Evolutionary conservation across 805 yeast species (phyloP), one percentile per base, ranked within the genome.

Genomic region (Zygotorulaspora chibaensis): DNA sequence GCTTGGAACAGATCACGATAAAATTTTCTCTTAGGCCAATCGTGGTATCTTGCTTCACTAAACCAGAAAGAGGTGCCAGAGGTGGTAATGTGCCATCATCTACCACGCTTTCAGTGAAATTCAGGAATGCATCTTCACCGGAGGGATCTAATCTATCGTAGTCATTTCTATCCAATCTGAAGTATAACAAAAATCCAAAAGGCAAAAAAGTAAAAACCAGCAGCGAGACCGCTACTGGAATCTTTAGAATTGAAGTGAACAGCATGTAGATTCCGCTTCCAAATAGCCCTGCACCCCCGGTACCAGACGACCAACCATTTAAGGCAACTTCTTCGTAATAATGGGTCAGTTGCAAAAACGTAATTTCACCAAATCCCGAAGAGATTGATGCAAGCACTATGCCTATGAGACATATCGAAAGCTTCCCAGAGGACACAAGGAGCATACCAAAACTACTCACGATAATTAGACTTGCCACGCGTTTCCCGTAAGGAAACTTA

Each of bases 241-340:
- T 47, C 1, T 78, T 72, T 17, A 86, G 39, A 58, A 88, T 68
- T 1, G 91, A 83, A 0, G 97, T 91, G 55, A 87, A 50, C 1
- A 84, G 53, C 74, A 91, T 57, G 58, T 79, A 90, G 11, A 76
- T 59, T 43, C 84, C 86, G 42, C 90, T 80, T 0, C 98, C 99
- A 15, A 79, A 75, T 4, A 91, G 63, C 0, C 99, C 99, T 1
- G 99, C 98, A 15, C 88, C 95, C 2, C 99, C 98, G 0, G 98
- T 91, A 1, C 99, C 99, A 7, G 89, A 78, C 16, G 96, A 85
- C 80, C 95, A 91, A 0, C 95, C 97, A 40, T 83, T 80, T 38
- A 91, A 69, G 3, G 95, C 72, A n/a, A 61, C 54, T 13, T 72
- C 71, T 15, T 72, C 74, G 62, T 80, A 88, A 56, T 72, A 83